Conservation (phyloP, 805 yeast species). For the Monosporozyma aquatica region DNA sequence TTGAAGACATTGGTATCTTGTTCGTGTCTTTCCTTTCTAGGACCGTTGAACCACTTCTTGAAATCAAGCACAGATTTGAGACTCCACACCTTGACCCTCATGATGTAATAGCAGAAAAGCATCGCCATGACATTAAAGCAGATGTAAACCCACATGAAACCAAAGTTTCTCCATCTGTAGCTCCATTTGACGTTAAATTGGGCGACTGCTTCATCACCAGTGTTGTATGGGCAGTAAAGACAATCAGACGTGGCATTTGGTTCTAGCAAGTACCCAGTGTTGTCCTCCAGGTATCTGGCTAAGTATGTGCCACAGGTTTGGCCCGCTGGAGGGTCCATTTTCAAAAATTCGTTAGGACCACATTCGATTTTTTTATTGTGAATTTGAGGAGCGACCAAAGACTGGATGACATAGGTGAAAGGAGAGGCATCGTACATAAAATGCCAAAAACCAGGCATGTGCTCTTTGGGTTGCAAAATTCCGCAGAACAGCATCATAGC, state of each 20-base stretch:
- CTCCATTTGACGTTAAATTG: constrained; percentile 32
- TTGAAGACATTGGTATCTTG: constrained; percentile 37
- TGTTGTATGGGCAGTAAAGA: constrained; percentile 46
- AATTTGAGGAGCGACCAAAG: constrained; percentile 34
- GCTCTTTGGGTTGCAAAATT: constrained; percentile 37
- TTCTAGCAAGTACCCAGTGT: constrained; percentile 39
- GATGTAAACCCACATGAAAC: constrained; percentile 42
- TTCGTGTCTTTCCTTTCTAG: constrained; percentile 40
- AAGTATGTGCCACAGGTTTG: constrained; percentile 43
- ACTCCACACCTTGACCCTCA: constrained; percentile 34
- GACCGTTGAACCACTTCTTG: constrained; percentile 36
- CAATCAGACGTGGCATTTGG: constrained; percentile 44
- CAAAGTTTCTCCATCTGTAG: constrained; percentile 62
- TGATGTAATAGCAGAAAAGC: constrained; percentile 30
- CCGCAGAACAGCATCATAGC: constrained; percentile 49
- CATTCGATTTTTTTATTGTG: constrained; percentile 34
- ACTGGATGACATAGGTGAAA: constrained; percentile 40
- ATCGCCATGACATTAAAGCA: constrained; percentile 34
- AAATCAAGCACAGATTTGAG: constrained; percentile 28
- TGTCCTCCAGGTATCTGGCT: constrained; percentile 25
- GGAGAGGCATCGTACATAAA: constrained; percentile 40
- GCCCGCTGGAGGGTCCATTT: constrained; percentile 38
- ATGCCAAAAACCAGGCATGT: constrained; percentile 42
- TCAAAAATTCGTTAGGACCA: constrained; percentile 30
- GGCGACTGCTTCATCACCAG: constrained; percentile 52